A percentile compares a stretch with the other conserved stretches of the same genome.
Evolutionary conservation across 176 grass and related monocot genomes (phyloP).

Genomic region (Aegilops speltoides): DNA sequence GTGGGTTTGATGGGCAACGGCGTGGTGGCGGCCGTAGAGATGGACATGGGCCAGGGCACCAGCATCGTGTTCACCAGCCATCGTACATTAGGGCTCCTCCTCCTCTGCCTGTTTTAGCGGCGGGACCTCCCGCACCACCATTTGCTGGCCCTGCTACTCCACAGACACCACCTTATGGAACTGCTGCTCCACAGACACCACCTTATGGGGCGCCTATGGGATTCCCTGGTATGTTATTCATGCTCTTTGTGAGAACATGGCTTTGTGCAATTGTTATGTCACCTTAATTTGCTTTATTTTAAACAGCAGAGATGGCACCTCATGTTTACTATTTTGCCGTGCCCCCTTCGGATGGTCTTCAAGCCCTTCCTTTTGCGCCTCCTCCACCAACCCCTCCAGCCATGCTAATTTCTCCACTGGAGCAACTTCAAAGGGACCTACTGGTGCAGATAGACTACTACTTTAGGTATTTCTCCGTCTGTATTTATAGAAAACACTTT

Average conservation of each 20-base stretch:
- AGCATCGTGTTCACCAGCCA: constrained; percentile 50
- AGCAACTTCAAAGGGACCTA: constrained; percentile 38
- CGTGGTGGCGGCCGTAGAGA: constrained; percentile 45
- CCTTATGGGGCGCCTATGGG: constrained; percentile 49
- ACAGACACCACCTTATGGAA: constrained; percentile 45
- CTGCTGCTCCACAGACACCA: constrained; percentile 35
- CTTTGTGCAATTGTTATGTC: constrained; percentile 31
- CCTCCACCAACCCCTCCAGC: constrained; percentile 48
- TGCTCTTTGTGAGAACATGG: constrained; percentile 24
- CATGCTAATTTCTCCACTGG: constrained; percentile 44
- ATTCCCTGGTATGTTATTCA: constrained; percentile 62
- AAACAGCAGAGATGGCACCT: constrained; percentile 50
- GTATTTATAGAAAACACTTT: background rate
- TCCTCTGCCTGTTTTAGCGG: constrained; percentile 38
- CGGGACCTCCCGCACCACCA: constrained; percentile 45
- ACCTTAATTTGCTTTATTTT: constrained; percentile 25
- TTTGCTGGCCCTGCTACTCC: constrained; percentile 38
- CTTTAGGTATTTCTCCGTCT: constrained; percentile 64
- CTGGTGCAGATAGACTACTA: constrained; percentile 87
- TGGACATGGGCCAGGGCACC: constrained; percentile 42
- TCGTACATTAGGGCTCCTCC: constrained; percentile 50
- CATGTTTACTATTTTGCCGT: constrained; percentile 54
- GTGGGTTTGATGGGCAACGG: constrained; percentile 41
- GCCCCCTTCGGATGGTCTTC: constrained; percentile 42
- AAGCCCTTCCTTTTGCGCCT: constrained; percentile 48